phyloP scores from a whole-genome alignment of 1,284 basidiomycete genomes.

The Microbotryum scabiosae region DNA sequence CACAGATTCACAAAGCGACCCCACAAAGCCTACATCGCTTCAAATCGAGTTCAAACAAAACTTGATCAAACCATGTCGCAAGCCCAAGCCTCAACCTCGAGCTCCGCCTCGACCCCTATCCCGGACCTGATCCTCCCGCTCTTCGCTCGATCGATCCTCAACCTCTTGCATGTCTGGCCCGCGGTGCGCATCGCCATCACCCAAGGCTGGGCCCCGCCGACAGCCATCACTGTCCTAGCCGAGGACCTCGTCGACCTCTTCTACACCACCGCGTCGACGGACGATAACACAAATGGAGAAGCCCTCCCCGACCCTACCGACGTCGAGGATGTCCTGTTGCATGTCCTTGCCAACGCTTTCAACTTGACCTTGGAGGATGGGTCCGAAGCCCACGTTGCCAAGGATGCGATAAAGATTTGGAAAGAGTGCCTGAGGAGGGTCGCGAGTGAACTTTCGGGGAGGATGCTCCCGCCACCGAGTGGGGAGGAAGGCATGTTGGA shows the following conservation, averaged over 20 bases:
- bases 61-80: too few species aligned
- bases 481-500: constrained; percentile 47
- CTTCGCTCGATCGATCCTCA: constrained; percentile 73
- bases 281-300: not conserved
- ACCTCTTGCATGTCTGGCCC: constrained; percentile 70
- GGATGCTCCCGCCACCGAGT: not conserved
- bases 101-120: not conserved
- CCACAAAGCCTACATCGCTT: too few species aligned
- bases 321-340: constrained; percentile 62
- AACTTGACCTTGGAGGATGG: constrained; percentile 72
- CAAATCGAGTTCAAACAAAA: too few species aligned
- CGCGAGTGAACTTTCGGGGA: not conserved
- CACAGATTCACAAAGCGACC: too few species aligned
- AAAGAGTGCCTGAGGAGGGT: constrained; percentile 17
- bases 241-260: constrained; percentile 72
- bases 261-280: constrained; percentile 44
- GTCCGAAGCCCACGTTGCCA: constrained; percentile 59
- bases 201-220: constrained; percentile 61
- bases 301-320: constrained; percentile 53
- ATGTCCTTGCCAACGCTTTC: constrained; percentile 73
- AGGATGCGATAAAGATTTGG: constrained; percentile 43
- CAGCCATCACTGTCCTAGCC: constrained; percentile 50
- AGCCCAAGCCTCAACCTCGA: too few species aligned
- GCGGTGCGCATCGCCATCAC: constrained; percentile 72
- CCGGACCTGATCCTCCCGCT: constrained; percentile 43